phyloP scores from a whole-genome alignment of 257 asterid species.

The Anisodus acutangulus region DNA sequence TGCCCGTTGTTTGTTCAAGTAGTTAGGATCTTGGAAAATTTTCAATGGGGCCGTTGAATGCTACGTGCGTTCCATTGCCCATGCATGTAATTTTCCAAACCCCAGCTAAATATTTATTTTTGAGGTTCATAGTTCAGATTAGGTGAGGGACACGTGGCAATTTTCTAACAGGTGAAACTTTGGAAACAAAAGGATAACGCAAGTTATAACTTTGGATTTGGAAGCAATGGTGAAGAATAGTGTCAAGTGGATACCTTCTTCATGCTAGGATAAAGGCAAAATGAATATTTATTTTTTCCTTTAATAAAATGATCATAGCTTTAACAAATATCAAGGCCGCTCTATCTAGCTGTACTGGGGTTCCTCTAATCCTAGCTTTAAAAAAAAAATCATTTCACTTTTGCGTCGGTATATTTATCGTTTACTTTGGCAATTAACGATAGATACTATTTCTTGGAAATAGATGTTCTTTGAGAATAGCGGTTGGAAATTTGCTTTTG shows the following conservation, averaged over 20 bases:
- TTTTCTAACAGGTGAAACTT: neutral
- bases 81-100: constrained; percentile 17
- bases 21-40: constrained; percentile 43
- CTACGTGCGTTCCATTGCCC: neutral
- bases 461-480: neutral
- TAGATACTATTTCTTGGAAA: neutral
- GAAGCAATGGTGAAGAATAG: constrained; percentile 44
- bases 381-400: neutral
- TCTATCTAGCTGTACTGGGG: neutral
- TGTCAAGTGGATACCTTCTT: constrained; percentile 40
- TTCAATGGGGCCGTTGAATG: constrained; percentile 26
- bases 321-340: neutral
- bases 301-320: neutral
- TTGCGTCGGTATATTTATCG: neutral
- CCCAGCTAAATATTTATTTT: neutral
- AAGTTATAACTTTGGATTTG: constrained; percentile 42
- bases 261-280: constrained; percentile 29
- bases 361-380: neutral
- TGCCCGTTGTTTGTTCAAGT: constrained; percentile 38
- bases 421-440: neutral
- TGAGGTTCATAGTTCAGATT: constrained; percentile 30
- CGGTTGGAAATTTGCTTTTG: no score
- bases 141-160: constrained; percentile 42
- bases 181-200: constrained; percentile 29
- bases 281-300: neutral